phyloP scores from a whole-genome alignment of 495 filamentous ascomycete species.

The Elaphomyces granulatus region DNA sequence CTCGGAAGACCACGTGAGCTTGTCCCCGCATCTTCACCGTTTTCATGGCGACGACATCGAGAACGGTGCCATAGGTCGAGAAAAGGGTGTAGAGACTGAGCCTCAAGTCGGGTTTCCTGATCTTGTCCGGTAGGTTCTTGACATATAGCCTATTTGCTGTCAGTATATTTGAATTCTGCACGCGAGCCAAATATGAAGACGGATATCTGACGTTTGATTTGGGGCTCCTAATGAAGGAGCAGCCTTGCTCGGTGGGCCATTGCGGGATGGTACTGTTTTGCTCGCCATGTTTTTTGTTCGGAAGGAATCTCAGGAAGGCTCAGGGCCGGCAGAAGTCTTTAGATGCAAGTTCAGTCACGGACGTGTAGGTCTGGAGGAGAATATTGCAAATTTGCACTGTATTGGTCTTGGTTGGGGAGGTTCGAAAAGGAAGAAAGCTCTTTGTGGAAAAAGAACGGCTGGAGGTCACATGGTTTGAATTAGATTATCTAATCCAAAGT shows the following conservation, averaged over 20 bases:
- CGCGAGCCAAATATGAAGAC: no score
- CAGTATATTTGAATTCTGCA: no score
- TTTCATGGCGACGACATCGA: conserved; percentile 86
- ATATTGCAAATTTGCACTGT: no score
- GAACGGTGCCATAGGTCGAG: conserved; percentile 79
- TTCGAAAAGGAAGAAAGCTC: no score
- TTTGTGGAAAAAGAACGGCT: no score
- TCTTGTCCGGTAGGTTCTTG: conserved; percentile 70
- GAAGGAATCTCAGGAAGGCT: no score
- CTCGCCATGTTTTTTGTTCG: conserved; percentile 32
- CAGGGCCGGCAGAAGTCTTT: no score
- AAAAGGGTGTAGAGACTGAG: conserved; percentile 85
- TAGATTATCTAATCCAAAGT: no score
- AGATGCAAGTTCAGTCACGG: no score
- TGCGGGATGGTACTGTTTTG: conserved; percentile 21
- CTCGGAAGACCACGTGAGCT: conserved; percentile 82
- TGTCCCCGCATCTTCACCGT: conserved; percentile 87
- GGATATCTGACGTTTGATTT: conserved; percentile 70
- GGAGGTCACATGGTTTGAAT: no score
- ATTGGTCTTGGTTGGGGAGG: no score
- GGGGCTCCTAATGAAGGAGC: conserved; percentile 27
- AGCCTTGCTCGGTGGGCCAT: conserved; percentile 25
- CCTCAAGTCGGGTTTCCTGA: conserved; percentile 71
- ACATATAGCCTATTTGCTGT: conserved; percentile 64
- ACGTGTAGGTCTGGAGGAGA: no score